Base-by-base conservation (phyloP, 768 basidiomycete species). In the Mycena alexandri region DNA sequence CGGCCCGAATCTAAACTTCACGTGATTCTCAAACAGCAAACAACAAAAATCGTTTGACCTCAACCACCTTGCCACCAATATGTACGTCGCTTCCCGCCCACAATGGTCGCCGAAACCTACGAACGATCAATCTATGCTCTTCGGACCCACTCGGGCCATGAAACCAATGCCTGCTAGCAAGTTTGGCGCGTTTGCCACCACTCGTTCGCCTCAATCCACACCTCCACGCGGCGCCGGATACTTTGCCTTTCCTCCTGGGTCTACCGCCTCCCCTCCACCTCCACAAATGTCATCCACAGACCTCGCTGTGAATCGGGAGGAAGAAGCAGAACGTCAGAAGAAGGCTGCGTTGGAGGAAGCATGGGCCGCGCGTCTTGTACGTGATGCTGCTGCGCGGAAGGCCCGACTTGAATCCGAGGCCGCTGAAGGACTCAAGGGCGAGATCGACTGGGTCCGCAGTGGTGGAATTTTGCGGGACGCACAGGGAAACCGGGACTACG, bases 371-470 rank as follows among this genome's bases (percentile, higher is more conserved):
- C 70, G 65, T 42, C 57, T 58, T 10, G 24, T 57, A 36, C 66
- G 66, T 54, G 68, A 69, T 25, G 68, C 38, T 4, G 68, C 61
- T 1, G 29, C 29, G 61, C 74, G 60, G 73, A 68, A 71, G 63
- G 55, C 61, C 34, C 71, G 73, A 14, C 71, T 77, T 14, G 75
- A 71, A n/a, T 48, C 66, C 9, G 84, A 85, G 61, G 80, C 75
- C 11, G 79, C 71, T n/a, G 82, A 85, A 51, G 82, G 82, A 14
- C 77, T 79, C n/a, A 75, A 75, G 50, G 85, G 85, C 33, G 89
- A 90, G 73, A 80, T 87, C 58, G 84, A 84, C 16, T 90, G 89
- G 87, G 89, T 90, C 2, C 82, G 86, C 12, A 83, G 81, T 12
- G 89, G 89, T 25, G 87, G 88, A 2, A 74, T 86, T 22, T 79